Evolutionary conservation across 2,329 filamentous ascomycete genomes (phyloP).

Genomic region (Plenodomus tracheiphilus): DNA sequence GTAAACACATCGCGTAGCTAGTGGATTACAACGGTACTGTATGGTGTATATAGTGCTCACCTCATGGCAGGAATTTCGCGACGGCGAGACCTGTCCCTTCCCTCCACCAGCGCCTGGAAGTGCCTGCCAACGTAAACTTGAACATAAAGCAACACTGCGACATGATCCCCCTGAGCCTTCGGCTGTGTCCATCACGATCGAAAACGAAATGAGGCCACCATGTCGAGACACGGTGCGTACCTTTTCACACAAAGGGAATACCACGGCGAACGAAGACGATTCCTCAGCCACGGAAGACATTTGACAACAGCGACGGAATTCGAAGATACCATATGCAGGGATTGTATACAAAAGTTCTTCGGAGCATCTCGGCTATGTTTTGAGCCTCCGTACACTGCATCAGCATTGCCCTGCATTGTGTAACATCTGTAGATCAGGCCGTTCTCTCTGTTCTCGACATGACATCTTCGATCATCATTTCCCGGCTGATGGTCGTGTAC

Average conservation of each 20-base stretch:
- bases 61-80: not conserved
- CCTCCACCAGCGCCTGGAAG: not conserved
- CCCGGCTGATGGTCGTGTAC: not conserved
- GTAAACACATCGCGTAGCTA: not conserved
- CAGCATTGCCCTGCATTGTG: slow-evolving; percentile 11
- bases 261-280: not conserved
- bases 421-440: slow-evolving; percentile 14
- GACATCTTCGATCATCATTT: slow-evolving; percentile 6
- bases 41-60: not conserved
- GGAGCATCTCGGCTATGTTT: slow-evolving; percentile 20
- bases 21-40: not conserved
- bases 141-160: not conserved
- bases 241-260: not conserved
- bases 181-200: not conserved
- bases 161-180: not conserved
- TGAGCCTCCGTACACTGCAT: not conserved
- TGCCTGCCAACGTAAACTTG: not conserved
- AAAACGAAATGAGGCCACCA: not conserved
- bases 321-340: slow-evolving; percentile 14
- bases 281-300: not conserved
- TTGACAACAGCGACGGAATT: slow-evolving; percentile 9
- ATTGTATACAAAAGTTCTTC: slow-evolving; percentile 9
- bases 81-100: not conserved
- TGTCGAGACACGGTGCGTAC: not conserved
- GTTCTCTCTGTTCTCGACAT: slow-evolving; percentile 10